Evolutionary conservation across 257 asterid genomes (phyloP), one percentile per base, ranked within the genome.

Genomic region (Sherardia arvensis): DNA sequence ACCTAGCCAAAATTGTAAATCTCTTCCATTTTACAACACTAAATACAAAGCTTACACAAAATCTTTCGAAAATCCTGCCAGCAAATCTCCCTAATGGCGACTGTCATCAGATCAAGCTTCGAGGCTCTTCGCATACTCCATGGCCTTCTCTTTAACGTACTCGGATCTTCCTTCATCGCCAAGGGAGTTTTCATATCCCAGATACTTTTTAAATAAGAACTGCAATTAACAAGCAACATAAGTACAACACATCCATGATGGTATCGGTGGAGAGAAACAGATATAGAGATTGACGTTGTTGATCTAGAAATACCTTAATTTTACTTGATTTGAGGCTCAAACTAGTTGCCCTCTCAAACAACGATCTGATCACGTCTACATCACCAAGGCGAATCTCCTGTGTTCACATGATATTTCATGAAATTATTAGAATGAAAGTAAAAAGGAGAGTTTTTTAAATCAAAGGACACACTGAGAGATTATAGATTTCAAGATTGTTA

Each of bases 301-400:
- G 27, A 8, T 9, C 25, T 54, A 0, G 45, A 51, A 58, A 8
- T 69, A 91, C 97, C 99, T 87, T 87, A 81, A 93, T 90, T 79
- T 82, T 90, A 81, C 81, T 90, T n/a, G 89, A 87, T 21, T 93
- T 83, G 28, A 90, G 87, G 76, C 90, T 81, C 80, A 93, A 78
- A 75, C 90, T 90, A 73, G 77, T 84, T 64, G 96, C 94, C 77
- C 97, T 87, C 74, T 93, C 99, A 74, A 93, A 93, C 59, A 93
- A 75, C 23, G 94, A 87, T 58, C 92, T 97, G 33, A 90, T 84
- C 64, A 83, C 68, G 62, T 90, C 99, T 27, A 51, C 76, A 49
- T 93, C 95, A 28, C 94, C 97, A 6, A 79, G 71, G 30, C 90
- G 87, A 51, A 90, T 85, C 77, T 89, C 99, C 99, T 93, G 88